These are phyloP conservation scores for Microascus cirrosus DNA, from an alignment of 2,329 filamentous ascomycete genomes.

Conservation along the genomic window DNA sequence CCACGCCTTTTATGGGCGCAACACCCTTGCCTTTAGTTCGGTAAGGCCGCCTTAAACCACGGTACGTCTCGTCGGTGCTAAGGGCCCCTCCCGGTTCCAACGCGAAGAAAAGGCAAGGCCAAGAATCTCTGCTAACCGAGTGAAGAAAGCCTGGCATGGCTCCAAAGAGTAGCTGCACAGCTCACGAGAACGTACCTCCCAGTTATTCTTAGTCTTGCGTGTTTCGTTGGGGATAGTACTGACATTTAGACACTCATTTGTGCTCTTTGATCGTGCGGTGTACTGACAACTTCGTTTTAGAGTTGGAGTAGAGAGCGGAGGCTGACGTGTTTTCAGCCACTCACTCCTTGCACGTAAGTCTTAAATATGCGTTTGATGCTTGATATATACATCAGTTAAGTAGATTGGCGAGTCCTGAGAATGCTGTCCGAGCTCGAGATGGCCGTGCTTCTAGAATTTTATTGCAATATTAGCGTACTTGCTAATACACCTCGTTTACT, in stretches of 20 bases:
- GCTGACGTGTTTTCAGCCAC: neutral
- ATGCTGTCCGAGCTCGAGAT: neutral
- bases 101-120: neutral
- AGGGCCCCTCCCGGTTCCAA: neutral
- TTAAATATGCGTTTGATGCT: neutral
- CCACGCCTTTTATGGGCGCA: slow-evolving; percentile 34
- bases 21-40: slow-evolving; percentile 38
- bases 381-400: neutral
- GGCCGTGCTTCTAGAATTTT: neutral
- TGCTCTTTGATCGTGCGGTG: neutral
- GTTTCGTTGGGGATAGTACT: neutral
- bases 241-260: neutral
- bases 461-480: neutral
- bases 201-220: neutral
- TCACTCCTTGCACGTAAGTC: neutral
- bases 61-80: neutral
- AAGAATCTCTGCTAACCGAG: neutral
- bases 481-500: neutral
- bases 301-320: neutral
- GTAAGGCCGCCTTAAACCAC: neutral
- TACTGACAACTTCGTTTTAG: neutral
- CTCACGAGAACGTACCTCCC: neutral
- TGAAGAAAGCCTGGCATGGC: neutral
- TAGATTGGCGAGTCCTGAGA: neutral
- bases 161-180: neutral